Conservation (phyloP, 2,329 filamentous ascomycete genomes). For the Leptographium flavum region DNA sequence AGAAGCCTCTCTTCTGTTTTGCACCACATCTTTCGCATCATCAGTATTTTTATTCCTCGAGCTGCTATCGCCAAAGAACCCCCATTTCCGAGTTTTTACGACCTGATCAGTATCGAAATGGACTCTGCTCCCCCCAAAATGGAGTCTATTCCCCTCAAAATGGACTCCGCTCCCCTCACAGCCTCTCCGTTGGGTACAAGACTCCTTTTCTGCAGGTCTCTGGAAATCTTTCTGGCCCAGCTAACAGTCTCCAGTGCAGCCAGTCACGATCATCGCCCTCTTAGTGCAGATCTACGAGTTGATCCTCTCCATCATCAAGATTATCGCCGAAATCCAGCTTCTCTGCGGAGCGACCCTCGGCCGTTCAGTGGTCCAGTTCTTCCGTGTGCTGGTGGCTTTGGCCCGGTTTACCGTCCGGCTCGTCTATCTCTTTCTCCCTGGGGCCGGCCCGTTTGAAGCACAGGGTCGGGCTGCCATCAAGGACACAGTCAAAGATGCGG, state of each 20-base stretch:
- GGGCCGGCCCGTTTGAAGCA: constrained; percentile 1
- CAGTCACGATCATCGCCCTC: not conserved
- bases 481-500: not conserved
- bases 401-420: not conserved
- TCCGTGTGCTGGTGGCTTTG: not conserved
- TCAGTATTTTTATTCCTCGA: too few species aligned
- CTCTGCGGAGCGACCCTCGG: constrained; percentile 1
- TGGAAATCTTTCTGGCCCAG: not conserved
- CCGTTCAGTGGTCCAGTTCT: not conserved
- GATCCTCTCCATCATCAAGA: not conserved
- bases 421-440: constrained; percentile 3
- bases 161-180: too few species aligned
- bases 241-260: not conserved
- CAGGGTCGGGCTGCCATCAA: not conserved
- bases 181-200: too few species aligned
- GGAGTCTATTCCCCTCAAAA: too few species aligned
- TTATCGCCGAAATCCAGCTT: constrained; percentile 2
- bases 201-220: too few species aligned
- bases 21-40: too few species aligned
- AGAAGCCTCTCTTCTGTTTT: too few species aligned
- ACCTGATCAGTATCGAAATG: too few species aligned
- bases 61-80: too few species aligned
- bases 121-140: too few species aligned
- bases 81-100: too few species aligned
- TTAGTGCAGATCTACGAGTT: constrained; percentile 5